Percentiles rank a stretch among this genome's conserved stretches.
phyloP scores from a whole-genome alignment of 1,284 basidiomycete genomes.

The Cerioporus squamosus region DNA sequence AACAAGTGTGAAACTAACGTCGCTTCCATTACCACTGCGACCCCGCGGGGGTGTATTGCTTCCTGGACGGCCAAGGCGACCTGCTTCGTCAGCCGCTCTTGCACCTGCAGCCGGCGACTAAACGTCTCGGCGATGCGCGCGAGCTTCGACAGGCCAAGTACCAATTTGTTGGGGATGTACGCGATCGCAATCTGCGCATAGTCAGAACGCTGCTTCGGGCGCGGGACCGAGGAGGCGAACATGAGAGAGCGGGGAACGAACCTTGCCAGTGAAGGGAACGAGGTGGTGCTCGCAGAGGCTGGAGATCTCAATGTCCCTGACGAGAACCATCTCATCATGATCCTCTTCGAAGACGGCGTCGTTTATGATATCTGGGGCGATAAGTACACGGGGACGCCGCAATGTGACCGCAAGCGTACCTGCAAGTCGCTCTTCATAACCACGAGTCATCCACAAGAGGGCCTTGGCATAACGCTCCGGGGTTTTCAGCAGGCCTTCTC shows the following conservation, averaged over 20 bases:
- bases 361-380: conserved; percentile 87
- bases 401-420: conserved; percentile 47
- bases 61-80: conserved; percentile 97
- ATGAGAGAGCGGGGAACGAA: conserved; percentile 40
- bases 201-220: conserved; percentile 14
- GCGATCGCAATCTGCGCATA: conserved; percentile 66
- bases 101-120: conserved; percentile 93
- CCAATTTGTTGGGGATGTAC: conserved; percentile 96
- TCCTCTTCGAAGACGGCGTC: conserved; percentile 99
- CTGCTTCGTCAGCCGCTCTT: conserved; percentile 97
- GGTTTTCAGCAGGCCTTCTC: conserved; percentile 90
- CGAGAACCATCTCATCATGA: conserved; percentile 99
- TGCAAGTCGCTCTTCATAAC: conserved; percentile 94
- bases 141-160: conserved; percentile 96
- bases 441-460: conserved; percentile 98
- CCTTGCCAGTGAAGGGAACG: conserved; percentile 98
- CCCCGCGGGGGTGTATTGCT: conserved; percentile 95
- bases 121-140: conserved; percentile 98
- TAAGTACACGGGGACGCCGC: not conserved
- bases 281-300: conserved; percentile 99
- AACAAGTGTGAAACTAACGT: conserved; percentile 62
- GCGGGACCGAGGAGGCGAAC: not conserved
- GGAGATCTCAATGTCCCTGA: conserved; percentile 97
- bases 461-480: conserved; percentile 98
- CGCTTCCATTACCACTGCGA: conserved; percentile 99